Base-by-base conservation (phyloP, 1,284 basidiomycete species). In the Boletus hoseneyae region DNA sequence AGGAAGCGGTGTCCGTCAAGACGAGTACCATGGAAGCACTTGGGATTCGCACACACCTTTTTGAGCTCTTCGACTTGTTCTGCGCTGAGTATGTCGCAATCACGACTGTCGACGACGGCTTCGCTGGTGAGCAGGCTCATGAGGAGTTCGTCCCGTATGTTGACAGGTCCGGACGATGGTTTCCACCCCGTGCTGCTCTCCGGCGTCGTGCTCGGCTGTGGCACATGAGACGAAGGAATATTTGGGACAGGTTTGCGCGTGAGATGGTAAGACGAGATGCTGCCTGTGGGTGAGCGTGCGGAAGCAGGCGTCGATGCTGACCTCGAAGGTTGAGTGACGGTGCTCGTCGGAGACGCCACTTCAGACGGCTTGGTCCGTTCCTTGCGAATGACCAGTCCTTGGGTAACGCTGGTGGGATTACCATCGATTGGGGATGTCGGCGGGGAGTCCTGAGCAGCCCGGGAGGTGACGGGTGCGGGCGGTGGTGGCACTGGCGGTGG, bases 41-140 rank as follows among this genome's bases (percentile, higher is more conserved):
- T 30, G 6, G 30, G 54, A 53, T 29, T 5, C 32, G 39, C 16
- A 27, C 15, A 70, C 57, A 90, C 91, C 81, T 90, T 91, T 74
- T 93, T 94, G 58, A 93, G 79, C 45, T 88, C 87, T 57, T 95
- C 93, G n/a, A 93, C 87, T 60, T 93, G 87, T 58, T 96, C 93
- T 48, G 89, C 83, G 56, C 75, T 80, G 40, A 91, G 74, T 19
- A 93, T 83, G 45, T 85, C 79, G 61, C 82, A 87, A 40, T 79
- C 79, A 25, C 87, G 79, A 60, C 88, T 89, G 60, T 91, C 87
- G 21, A 91, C 83, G 27, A 90, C 81, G 4, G 92, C 93, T 70
- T 95, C 91, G 52, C 89, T 90, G 29, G 92, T 87, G 47, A 94
- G 73, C 35, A 96, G 75, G 60, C 86, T 86, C 64, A 93, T 79